A percentile compares a stretch with the other conserved stretches of the same genome.
Evolutionary conservation across 2,329 filamentous ascomycete species (phyloP).

Genomic region (Trichoderma afroharzianum): DNA sequence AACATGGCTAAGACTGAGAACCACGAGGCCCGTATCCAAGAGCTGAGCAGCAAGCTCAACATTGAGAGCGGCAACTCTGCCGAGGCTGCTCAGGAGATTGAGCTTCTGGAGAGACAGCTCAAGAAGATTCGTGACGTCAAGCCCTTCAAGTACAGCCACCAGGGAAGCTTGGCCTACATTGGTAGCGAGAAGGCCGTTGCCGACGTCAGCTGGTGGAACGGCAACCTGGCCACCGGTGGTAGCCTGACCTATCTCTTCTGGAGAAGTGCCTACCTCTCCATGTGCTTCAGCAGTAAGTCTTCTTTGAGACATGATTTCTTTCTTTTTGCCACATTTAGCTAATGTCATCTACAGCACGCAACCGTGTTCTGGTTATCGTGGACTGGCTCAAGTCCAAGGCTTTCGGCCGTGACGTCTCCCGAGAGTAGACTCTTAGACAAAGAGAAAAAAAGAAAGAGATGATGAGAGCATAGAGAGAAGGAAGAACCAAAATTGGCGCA

Average conservation of each 20-base stretch:
- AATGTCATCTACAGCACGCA: conserved; percentile 61
- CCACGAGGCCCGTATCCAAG: conserved; percentile 71
- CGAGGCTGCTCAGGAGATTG: conserved; percentile 69
- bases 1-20: conserved; percentile 94
- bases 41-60: conserved; percentile 62
- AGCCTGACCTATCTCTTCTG: conserved; percentile 97
- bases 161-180: conserved; percentile 95
- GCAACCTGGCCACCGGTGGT: conserved; percentile 91
- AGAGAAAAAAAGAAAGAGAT: neutral
- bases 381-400: conserved; percentile 98
- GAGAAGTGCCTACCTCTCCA: conserved; percentile 95
- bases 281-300: conserved; percentile 96
- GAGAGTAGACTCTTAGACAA: conserved; percentile 55
- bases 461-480: conserved; percentile 15
- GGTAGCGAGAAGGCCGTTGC: conserved; percentile 97
- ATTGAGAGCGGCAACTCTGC: conserved; percentile 63
- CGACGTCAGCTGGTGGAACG: conserved; percentile 95
- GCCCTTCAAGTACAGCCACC: conserved; percentile 97
- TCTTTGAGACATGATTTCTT: conserved; percentile 29
- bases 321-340: neutral
- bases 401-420: conserved; percentile 91
- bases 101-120: conserved; percentile 79
- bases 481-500: conserved; percentile 18
- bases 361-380: conserved; percentile 85
- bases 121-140: conserved; percentile 90